Base-by-base conservation (phyloP, 768 basidiomycete species). In the Tubosaeta sp. region DNA sequence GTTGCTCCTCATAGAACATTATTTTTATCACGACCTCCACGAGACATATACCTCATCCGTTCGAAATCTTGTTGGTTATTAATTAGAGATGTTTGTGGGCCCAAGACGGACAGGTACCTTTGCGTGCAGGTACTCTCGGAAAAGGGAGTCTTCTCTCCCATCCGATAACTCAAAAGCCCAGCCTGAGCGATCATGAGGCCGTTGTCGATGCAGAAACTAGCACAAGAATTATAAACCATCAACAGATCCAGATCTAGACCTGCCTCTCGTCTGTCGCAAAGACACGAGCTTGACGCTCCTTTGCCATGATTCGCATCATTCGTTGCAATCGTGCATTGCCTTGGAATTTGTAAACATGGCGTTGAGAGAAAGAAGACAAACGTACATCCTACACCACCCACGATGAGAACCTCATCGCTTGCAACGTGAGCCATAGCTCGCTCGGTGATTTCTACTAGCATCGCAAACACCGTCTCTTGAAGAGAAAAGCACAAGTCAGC, bases 131-230 rank as follows among this genome's bases (percentile, higher is more conserved):
- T 88, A 50, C 86, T 94, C 63, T 95, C 81, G 26, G 78, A 67
- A 27, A 98, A 64, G 2, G 86, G 79, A 0, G 94, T 97, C 43
- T 72, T 70, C 55, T 84, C 78, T 25, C 95, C 97, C 93, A 95
- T 97, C 3, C 97, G 80, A 67, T 83, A 93, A 56, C 86, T 84
- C 34, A 99, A 76, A 27, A 99, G 78, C 6, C 97, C 97, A 6
- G 97, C 97, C 65, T 99, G 97, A 3, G 97, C 95, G 50, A 99
- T 98, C 97, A 99, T 99, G 60, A 98, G 95, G 1, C 97, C 97
- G 60, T 99, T 99, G 68, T 99, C 97, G 54, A 99, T 98, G 71
- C 97, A 98, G 70, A 95, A 98, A 49, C 95, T 95, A 60, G n/a
- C n/a, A 19, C 35, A 42, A 39, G 17, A 17, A 9, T 48, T 45